Evolutionary conservation across 495 filamentous ascomycete genomes (phyloP).

Genomic region (Aspergillus campestris): DNA sequence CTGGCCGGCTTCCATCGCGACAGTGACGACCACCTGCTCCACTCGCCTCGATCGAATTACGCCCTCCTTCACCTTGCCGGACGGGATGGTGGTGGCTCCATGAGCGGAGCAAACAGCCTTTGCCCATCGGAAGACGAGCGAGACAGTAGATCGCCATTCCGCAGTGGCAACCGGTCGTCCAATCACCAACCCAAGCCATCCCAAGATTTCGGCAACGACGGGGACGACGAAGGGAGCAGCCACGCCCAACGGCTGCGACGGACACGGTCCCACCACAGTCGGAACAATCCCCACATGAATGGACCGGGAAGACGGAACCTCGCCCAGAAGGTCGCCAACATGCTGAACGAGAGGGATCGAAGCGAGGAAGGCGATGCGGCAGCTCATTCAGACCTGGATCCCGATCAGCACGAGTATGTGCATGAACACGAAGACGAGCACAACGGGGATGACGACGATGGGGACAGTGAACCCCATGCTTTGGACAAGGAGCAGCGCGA

Average conservation of each 20-base stretch:
- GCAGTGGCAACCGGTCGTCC: background rate
- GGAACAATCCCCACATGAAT: conserved; percentile 14
- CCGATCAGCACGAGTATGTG: background rate
- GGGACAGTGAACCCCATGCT: conserved; percentile 3
- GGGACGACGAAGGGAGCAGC: conserved; percentile 44
- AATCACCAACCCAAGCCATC: conserved; percentile 13
- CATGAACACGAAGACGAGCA: background rate
- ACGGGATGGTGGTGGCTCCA: conserved; percentile 37
- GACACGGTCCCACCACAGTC: conserved; percentile 18
- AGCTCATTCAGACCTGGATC: too few relatives aligned
- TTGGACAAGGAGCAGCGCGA: conserved; percentile 21
- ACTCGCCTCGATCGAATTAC: conserved; percentile 24
- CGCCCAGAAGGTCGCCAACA: background rate
- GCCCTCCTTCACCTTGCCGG: conserved; percentile 31
- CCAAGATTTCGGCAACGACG: conserved; percentile 39
- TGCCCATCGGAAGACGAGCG: conserved; percentile 34
- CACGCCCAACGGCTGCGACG: conserved; percentile 17
- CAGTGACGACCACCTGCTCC: conserved; percentile 29
- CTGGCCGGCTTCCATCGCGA: conserved; percentile 19
- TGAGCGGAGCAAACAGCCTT: conserved; percentile 34
- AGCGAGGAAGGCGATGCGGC: background rate
- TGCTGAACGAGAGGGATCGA: background rate
- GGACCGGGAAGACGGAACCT: conserved; percentile 1
- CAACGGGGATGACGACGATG: conserved; percentile 4
- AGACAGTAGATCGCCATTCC: conserved; percentile 12